Base-by-base conservation (phyloP, 2,329 filamentous ascomycete species). In the Neonectria punicea region DNA sequence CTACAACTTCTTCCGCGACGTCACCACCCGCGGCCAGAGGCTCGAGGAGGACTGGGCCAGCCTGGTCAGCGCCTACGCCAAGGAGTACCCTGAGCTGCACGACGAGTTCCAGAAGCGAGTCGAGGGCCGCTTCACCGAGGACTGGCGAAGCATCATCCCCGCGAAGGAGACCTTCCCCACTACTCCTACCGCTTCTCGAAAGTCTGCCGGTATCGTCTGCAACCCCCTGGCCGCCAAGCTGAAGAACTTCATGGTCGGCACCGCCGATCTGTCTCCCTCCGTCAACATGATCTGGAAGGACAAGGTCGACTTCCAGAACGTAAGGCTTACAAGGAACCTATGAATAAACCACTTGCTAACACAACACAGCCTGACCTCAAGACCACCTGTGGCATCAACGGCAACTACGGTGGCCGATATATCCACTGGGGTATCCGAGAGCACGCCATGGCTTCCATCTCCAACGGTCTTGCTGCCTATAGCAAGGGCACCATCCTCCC, bases 401-500 rank as follows among this genome's bases (percentile, higher is more conserved):
- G 88, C 46, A 78, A 85, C 75, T 85, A 84, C 67, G 70, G 79
- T 1, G 86, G 87, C 3, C 82, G 87, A 1, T 89, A 87, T 68
- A 84, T 89, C 67, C 87, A 87, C 74, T 89, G 83, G 73, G 87
- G 87, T 43, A 84, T 90, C 58, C 84, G 87, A 5, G 87, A 89
- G 69, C 87, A 89, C 71, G 87, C 87, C 59, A 90, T 90, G 88
- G 82, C 82, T 2, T 77, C 83, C 32, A 85, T 88, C 25, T 82
- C 83, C 7, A 88, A 88, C 73, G 89, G 88, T 3, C 76, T 90
- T 4, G 87, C 88, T 0, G 88, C 88, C 1, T 90, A 82, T 64
- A 79, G 80, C 63, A 84, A 81, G 39, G 84, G 82, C 25, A 87
- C 86, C 0, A 83, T 89, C 67, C 76, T 90, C 8, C 87, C 87